Conservation (phyloP, 129 eudicot species). For the sunflower (Helianthus annuus) region DNA sequence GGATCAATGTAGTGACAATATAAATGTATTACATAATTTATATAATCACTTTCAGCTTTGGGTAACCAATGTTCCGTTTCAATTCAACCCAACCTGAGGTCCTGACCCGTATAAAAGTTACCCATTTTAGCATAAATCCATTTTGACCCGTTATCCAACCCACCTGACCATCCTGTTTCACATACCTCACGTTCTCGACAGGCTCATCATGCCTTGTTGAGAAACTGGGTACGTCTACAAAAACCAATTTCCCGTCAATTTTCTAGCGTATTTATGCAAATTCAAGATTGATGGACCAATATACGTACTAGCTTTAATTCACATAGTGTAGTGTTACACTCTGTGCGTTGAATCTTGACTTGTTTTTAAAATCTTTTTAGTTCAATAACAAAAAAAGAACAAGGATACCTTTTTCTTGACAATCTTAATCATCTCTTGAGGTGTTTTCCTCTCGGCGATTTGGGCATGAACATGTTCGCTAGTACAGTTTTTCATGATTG, state of each 20-base stretch:
- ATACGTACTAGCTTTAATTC: too few relatives aligned
- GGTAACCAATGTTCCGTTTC: too few relatives aligned
- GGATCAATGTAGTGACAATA: too few relatives aligned
- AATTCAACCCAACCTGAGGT: background rate
- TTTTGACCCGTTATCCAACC: background rate
- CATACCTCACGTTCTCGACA: conserved; percentile 59
- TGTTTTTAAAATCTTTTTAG: background rate
- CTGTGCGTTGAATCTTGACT: too few relatives aligned
- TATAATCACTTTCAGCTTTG: too few relatives aligned
- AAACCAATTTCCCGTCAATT: background rate
- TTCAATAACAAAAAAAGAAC: background rate
- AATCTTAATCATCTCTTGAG: conserved; percentile 85
- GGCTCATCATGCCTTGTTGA: conserved; percentile 54
- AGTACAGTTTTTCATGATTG: conserved; percentile 92
- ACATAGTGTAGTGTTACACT: too few relatives aligned
- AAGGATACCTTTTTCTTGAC: conserved; percentile 61
- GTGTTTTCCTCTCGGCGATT: conserved; percentile 36
- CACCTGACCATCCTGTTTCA: background rate
- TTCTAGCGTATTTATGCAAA: background rate
- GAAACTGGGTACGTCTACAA: conserved; percentile 53
- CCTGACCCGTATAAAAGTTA: background rate
- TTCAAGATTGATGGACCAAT: background rate
- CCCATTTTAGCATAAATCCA: background rate
- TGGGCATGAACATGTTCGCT: conserved; percentile 33
- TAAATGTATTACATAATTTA: too few relatives aligned